Conservation (phyloP, 192 early-diverging fungal genomes). For the Geosiphon pyriformis region DNA sequence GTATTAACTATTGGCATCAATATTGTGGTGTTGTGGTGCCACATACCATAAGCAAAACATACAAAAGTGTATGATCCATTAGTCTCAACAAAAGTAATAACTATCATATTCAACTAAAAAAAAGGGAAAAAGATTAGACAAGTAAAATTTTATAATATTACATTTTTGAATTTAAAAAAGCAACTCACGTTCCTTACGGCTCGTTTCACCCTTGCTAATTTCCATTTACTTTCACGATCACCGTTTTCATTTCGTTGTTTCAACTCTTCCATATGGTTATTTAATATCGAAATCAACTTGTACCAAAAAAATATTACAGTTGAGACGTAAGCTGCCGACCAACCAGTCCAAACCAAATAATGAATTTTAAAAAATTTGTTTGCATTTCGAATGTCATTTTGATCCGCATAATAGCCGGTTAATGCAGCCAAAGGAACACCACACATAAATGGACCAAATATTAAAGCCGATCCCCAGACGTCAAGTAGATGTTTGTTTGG, state of each 20-base stretch:
- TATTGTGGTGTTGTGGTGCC: neutral
- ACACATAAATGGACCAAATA: neutral
- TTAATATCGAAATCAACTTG: constrained; percentile 1
- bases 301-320: constrained; percentile 5
- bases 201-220: neutral
- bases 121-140: neutral
- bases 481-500: constrained; percentile 9
- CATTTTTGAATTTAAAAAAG: neutral
- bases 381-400: neutral
- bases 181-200: neutral
- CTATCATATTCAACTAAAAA: neutral
- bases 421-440: neutral
- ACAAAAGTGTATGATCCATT: neutral
- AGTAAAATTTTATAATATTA: neutral
- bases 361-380: constrained; percentile 10
- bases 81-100: neutral
- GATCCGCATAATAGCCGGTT: constrained; percentile 6
- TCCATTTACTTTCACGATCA: neutral
- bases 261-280: neutral
- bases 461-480: neutral
- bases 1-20: neutral
- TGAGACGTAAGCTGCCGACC: neutral
- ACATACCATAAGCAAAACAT: neutral
- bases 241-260: neutral
- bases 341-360: neutral